phyloP scores from a whole-genome alignment of 345 rosid genomes.

The Melaleuca alternifolia region DNA sequence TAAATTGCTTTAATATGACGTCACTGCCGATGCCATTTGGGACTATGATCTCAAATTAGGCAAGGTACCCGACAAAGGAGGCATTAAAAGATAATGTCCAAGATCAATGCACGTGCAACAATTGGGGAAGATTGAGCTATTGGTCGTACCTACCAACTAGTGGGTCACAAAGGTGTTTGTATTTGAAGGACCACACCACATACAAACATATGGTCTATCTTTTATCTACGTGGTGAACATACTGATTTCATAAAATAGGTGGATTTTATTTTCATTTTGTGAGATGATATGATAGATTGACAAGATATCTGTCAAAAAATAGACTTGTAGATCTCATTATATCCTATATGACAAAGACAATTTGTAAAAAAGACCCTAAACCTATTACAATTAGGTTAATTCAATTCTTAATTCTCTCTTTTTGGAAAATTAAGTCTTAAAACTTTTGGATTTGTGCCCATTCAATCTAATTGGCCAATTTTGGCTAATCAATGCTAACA shows the following conservation, averaged over 20 bases:
- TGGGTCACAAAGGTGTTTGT: neutral
- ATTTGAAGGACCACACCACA: neutral
- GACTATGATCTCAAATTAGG: neutral
- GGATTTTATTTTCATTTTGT: neutral
- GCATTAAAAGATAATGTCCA: neutral
- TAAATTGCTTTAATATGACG: neutral
- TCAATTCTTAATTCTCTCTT: too few species aligned
- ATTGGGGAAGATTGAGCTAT: neutral
- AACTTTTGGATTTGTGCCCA: too few species aligned
- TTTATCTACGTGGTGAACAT: neutral
- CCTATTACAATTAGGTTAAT: too few species aligned
- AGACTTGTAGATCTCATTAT: neutral
- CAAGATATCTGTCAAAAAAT: neutral
- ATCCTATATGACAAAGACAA: too few species aligned
- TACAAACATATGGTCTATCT: neutral
- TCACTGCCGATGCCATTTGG: neutral
- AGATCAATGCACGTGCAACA: neutral
- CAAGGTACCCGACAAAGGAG: neutral
- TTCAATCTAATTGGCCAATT: too few species aligned
- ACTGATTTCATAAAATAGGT: neutral
- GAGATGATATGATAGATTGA: neutral
- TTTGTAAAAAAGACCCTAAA: too few species aligned
- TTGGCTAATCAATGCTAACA: too few species aligned
- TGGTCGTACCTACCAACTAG: neutral
- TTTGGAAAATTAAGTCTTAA: too few species aligned